Evolutionary conservation across 345 rosid genomes (phyloP).

Genomic region (Streptanthus diversifolius): DNA sequence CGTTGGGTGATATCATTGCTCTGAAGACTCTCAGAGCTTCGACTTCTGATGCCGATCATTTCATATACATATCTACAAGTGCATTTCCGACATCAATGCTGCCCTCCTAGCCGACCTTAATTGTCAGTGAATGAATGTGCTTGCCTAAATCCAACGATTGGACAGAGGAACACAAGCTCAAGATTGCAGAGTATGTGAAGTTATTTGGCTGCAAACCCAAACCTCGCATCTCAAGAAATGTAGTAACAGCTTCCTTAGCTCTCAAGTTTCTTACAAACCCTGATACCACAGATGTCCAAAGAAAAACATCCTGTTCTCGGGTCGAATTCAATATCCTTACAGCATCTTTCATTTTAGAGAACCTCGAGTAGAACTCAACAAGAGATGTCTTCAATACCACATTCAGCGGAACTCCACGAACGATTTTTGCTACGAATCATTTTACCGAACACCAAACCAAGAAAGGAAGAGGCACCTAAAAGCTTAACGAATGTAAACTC

Average conservation of each 20-base stretch:
- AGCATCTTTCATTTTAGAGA: conserved; percentile 47
- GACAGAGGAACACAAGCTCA: conserved; percentile 42
- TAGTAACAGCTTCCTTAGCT: conserved; percentile 43
- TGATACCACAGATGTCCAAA: conserved; percentile 57
- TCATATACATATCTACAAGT: conserved; percentile 65
- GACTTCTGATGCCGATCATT: conserved; percentile 42
- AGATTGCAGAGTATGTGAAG: conserved; percentile 41
- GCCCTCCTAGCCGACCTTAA: conserved; percentile 44
- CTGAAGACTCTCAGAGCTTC: conserved; percentile 47
- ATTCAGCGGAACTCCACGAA: conserved; percentile 47
- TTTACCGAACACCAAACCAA: conserved; percentile 48
- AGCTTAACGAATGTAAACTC: conserved; percentile 62
- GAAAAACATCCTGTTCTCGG: conserved; percentile 43
- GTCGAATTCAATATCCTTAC: conserved; percentile 42
- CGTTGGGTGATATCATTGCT: conserved; percentile 45
- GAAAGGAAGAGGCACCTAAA: conserved; percentile 42
- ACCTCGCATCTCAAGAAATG: conserved; percentile 49
- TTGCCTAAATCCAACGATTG: conserved; percentile 45
- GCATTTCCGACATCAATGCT: conserved; percentile 57
- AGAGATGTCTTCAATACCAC: conserved; percentile 62
- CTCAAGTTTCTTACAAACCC: conserved; percentile 46
- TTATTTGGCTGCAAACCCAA: conserved; percentile 44
- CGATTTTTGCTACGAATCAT: conserved; percentile 51
- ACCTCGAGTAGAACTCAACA: conserved; percentile 54
- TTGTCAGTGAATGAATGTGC: conserved; percentile 56